Percentiles rank a stretch among this genome's conserved stretches.
Conservation (phyloP, 192 early-diverging fungal species). For the Coemansia sp. region DNA sequence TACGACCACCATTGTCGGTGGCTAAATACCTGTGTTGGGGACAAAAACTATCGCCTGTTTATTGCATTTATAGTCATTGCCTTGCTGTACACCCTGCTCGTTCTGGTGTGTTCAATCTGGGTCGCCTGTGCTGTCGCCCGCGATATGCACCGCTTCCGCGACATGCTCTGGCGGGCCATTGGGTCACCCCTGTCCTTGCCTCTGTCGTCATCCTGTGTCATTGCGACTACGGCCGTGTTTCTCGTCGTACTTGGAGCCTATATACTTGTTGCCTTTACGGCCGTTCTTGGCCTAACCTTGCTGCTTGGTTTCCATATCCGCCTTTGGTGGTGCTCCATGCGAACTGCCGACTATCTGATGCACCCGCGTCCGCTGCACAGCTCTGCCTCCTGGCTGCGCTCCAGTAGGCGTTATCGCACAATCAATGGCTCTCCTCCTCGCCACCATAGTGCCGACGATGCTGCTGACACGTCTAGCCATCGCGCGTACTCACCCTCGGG, state of each 20-base stretch:
- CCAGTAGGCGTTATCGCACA: constrained; percentile 26
- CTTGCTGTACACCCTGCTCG: constrained; percentile 15
- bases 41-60: constrained; percentile 40
- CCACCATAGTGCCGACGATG: not conserved
- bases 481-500: not conserved
- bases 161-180: constrained; percentile 14
- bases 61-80: constrained; percentile 21
- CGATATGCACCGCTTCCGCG: constrained; percentile 16
- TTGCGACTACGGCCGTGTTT: constrained; percentile 5
- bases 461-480: not conserved
- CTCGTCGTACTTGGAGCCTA: constrained; percentile 25
- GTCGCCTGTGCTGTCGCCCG: constrained; percentile 16
- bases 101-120: constrained; percentile 22
- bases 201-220: not conserved
- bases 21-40: constrained; percentile 47
- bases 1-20: constrained; percentile 54
- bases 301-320: constrained; percentile 43
- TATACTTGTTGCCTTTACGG: constrained; percentile 22
- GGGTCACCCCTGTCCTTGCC: constrained; percentile 13
- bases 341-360: constrained; percentile 35
- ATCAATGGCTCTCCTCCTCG: constrained; percentile 6
- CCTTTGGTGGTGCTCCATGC: constrained; percentile 35
- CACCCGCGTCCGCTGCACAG: constrained; percentile 14
- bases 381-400: constrained; percentile 12
- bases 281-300: constrained; percentile 23